These are phyloP conservation scores for Gnomoniopsis sp. DNA, from an alignment of 2,329 filamentous ascomycete species.

Conservation along the genomic window DNA sequence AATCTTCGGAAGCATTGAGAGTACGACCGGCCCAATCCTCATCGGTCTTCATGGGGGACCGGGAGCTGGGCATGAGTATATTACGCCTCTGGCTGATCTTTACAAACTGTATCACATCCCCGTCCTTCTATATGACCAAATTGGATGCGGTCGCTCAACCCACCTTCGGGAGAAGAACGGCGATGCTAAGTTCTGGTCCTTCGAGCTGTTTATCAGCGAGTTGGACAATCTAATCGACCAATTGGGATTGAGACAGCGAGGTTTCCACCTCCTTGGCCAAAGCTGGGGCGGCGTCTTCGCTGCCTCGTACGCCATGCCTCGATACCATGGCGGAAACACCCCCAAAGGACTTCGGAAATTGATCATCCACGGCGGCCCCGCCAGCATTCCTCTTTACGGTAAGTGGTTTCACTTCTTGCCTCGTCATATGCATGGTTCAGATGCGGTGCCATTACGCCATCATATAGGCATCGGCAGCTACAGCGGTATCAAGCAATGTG, in stretches of 20 bases:
- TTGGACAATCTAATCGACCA: conserved; percentile 23
- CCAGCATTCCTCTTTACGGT: conserved; percentile 23
- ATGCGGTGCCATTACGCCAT: no score
- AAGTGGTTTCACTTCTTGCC: neutral
- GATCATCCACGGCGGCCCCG: conserved; percentile 21
- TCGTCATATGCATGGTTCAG: no score
- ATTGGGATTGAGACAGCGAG: conserved; percentile 13
- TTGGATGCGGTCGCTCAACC: conserved; percentile 46
- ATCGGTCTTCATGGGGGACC: conserved; percentile 37
- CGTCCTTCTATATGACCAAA: conserved; percentile 50
- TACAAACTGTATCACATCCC: conserved; percentile 25
- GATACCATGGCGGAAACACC: conserved; percentile 18
- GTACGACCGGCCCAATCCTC: neutral
- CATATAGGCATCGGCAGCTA: no score
- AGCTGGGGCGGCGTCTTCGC: conserved; percentile 13
- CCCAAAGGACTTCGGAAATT: conserved; percentile 20
- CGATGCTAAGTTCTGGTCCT: conserved; percentile 20
- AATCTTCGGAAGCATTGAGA: neutral
- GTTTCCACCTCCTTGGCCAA: conserved; percentile 18
- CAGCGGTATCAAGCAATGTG: no score
- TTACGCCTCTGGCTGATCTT: conserved; percentile 21
- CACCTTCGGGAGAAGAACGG: conserved; percentile 38
- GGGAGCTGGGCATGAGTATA: conserved; percentile 40
- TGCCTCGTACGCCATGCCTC: conserved; percentile 7
- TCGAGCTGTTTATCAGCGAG: conserved; percentile 24